Base-by-base conservation (phyloP, 2,329 filamentous ascomycete species). In the Blumeria graminis region DNA sequence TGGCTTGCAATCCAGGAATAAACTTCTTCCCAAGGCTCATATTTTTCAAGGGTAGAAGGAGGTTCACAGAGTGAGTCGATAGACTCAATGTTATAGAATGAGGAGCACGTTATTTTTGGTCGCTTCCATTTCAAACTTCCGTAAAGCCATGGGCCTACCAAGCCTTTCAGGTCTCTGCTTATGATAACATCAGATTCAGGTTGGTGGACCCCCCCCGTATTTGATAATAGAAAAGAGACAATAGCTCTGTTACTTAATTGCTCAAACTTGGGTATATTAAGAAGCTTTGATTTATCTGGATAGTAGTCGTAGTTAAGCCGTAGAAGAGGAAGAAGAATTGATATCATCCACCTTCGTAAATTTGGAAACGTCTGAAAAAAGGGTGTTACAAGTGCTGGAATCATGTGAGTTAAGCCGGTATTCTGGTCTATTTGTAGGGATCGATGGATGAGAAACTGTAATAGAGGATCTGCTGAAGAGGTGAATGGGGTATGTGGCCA, bases 71-170 rank as follows among this genome's bases (percentile, higher is more conserved):
- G 60, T 11, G 63, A 56, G 50, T 58, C 18, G 34, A 60, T 52
- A 9, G 57, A 52, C 16, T 61, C 60, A 41, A 58, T 35, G 32
- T 57, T 52, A 32, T 57, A 51, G 14, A 46, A 45, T 7, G 63
- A 60, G 22, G 22, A 28, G 22, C 22, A 28, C 28, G 41, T 57
- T 22, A 54, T 55, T 45, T 64, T 63, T n/a, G 70, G 57, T 56
- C 67, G 70, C 55, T 65, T 69, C 60, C 69, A 66, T 58, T 74
- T 75, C 18, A 69, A 73, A 55, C 79, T 73, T 50, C 78, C 79
- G 63, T 83, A 80, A 53, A 88, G 70, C 84, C 84, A 90, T 1
- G 85, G 84, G 0, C 80, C 81, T 54, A 89, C 69, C 39, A 89
- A 65, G 0, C 80, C 77, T 59, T 77, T 76, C 56, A 89, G 64